Conservation (phyloP, 2,329 filamentous ascomycete genomes). For the Incumbomyces lentus region DNA sequence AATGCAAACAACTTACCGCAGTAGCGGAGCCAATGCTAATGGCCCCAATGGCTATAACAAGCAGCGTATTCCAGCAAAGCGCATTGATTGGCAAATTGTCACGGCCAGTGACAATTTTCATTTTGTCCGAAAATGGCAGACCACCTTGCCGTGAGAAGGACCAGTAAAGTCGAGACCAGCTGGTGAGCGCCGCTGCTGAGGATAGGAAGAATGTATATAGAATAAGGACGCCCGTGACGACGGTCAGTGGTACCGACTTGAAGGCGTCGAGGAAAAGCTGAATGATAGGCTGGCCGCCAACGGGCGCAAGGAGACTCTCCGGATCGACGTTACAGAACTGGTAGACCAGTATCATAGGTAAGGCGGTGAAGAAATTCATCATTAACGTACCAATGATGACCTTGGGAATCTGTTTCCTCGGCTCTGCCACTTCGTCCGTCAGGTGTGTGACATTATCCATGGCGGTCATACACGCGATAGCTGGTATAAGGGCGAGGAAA, state of each 20-base stretch:
- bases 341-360: neutral
- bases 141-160: slow-evolving; percentile 6
- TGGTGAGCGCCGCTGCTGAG: neutral
- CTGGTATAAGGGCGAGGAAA: slow-evolving; percentile 10
- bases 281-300: slow-evolving; percentile 3
- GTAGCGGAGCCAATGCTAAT: no score
- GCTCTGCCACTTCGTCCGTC: neutral
- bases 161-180: slow-evolving; percentile 8
- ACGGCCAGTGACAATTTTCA: no score
- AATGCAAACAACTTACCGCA: no score
- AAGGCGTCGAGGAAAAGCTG: neutral
- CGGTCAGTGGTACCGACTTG: slow-evolving; percentile 1
- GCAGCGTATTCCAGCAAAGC: no score
- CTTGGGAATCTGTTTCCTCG: neutral
- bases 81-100: no score
- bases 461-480: neutral
- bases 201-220: slow-evolving; percentile 3
- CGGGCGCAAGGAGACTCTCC: slow-evolving; percentile 6
- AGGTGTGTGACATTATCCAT: neutral
- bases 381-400: slow-evolving; percentile 1
- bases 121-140: no score
- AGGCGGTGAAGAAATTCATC: neutral
- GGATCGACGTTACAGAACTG: slow-evolving; percentile 5
- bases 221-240: neutral
- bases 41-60: no score